A percentile compares a stretch with the other conserved stretches of the same genome.
phyloP scores from a whole-genome alignment of 192 early-diverging fungal genomes.

The Geranomyces michiganensis region DNA sequence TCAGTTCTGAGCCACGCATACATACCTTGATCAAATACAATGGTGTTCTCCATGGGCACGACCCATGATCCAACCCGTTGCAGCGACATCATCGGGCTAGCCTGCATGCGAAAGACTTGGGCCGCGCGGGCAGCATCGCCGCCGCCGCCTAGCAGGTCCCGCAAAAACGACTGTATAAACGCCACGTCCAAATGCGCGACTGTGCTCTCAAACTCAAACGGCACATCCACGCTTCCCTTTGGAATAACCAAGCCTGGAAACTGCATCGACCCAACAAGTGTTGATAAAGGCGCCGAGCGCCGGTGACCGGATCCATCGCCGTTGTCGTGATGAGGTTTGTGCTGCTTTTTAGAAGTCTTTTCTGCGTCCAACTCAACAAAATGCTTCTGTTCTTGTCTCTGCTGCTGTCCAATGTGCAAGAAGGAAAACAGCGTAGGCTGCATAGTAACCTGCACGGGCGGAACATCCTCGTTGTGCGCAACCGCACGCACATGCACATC shows the following conservation, averaged over 20 bases:
- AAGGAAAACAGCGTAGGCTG: conserved; percentile 24
- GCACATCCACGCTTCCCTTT: conserved; percentile 11
- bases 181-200: conserved; percentile 22
- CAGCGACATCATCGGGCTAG: conserved; percentile 23
- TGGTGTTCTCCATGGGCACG: conserved; percentile 21
- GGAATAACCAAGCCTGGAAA: conserved; percentile 27
- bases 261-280: conserved; percentile 24
- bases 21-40: conserved; percentile 23
- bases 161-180: conserved; percentile 11
- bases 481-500: conserved; percentile 2
- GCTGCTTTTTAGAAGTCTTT: too few relatives aligned
- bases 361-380: too few relatives aligned
- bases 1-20: not conserved
- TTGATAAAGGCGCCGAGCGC: too few relatives aligned
- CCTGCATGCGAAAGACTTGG: conserved; percentile 23
- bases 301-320: not conserved
- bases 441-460: conserved; percentile 30
- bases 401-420: not conserved
- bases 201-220: conserved; percentile 19
- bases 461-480: conserved; percentile 23
- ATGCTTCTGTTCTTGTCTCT: not conserved
- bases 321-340: too few relatives aligned
- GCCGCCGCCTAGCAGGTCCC: not conserved
- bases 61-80: conserved; percentile 34
- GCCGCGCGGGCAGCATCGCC: not conserved